Evolutionary conservation across 805 yeast genomes (phyloP).

Genomic region (Blastobotrys terrestris): DNA sequence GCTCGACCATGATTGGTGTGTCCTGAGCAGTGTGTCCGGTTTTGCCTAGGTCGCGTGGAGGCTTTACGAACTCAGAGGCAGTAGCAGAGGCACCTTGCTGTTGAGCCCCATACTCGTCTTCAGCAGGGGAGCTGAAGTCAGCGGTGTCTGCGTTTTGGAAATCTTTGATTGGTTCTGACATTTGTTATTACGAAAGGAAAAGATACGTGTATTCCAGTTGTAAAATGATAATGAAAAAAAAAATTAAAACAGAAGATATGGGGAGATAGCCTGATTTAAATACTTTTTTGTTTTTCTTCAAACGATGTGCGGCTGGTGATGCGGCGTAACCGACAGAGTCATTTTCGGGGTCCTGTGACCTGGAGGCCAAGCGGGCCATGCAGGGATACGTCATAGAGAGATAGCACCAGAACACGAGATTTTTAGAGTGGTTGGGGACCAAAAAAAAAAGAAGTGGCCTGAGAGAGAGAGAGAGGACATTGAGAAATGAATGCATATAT

Average conservation of each 20-base stretch:
- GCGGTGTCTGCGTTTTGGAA: not conserved
- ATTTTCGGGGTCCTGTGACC: not conserved
- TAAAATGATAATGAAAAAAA: too few species aligned
- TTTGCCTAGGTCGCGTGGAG: not conserved
- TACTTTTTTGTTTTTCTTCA: not conserved
- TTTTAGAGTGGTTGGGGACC: not conserved
- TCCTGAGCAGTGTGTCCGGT: slow-evolving; percentile 3
- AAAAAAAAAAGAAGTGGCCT: too few species aligned
- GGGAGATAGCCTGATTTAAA: not conserved
- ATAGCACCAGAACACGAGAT: too few species aligned
- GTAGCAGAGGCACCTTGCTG: not conserved
- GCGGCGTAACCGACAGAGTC: not conserved
- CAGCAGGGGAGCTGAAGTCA: not conserved
- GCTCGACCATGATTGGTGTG: slow-evolving; percentile 25
- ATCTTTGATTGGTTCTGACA: not conserved
- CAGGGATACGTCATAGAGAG: not conserved
- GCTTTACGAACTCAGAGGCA: not conserved
- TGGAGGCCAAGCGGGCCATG: too few species aligned
- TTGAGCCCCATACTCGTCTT: slow-evolving; percentile 6
- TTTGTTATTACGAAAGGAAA: not conserved
- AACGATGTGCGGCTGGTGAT: not conserved
- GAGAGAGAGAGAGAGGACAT: too few species aligned
- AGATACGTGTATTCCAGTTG: too few species aligned
- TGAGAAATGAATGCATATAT: too few species aligned
- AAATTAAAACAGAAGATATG: too few species aligned